Conservation (phyloP, 2,329 filamentous ascomycete species). For the Pyrenophora seminiperda region DNA sequence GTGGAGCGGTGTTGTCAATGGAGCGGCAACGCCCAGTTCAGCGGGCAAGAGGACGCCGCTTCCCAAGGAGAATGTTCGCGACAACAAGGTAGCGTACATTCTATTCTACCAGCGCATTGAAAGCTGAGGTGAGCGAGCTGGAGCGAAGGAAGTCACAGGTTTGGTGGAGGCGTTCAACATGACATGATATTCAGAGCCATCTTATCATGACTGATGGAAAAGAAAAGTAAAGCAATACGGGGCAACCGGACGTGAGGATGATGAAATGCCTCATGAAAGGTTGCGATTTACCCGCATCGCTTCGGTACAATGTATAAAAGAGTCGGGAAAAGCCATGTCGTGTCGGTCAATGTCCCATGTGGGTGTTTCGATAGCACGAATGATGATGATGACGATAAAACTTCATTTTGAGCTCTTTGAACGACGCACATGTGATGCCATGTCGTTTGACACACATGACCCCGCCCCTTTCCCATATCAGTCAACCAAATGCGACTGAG, state of each 20-base stretch:
- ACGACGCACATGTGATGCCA: neutral
- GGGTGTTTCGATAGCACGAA: constrained; percentile 21
- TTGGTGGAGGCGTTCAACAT: constrained; percentile 4
- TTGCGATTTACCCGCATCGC: constrained; percentile 9
- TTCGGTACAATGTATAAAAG: constrained; percentile 2
- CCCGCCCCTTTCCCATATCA: neutral
- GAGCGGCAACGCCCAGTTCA: constrained; percentile 60
- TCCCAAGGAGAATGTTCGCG: constrained; percentile 66
- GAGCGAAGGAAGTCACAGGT: neutral
- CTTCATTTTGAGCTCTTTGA: neutral
- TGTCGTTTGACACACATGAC: neutral
- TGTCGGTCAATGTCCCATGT: constrained; percentile 21
- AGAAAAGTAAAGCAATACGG: neutral
- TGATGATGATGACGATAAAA: constrained; percentile 14
- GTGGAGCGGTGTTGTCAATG: constrained; percentile 70
- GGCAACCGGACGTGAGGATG: neutral
- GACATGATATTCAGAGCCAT: constrained; percentile 6
- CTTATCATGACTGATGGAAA: constrained; percentile 12
- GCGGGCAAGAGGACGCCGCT: constrained; percentile 60
- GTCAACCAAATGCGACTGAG: no score
- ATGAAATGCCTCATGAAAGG: constrained; percentile 19
- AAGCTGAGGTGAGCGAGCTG: constrained; percentile 25
- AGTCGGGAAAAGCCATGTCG: constrained; percentile 9
- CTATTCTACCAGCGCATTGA: constrained; percentile 86
- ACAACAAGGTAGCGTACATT: constrained; percentile 97